A percentile compares a stretch with the other conserved stretches of the same genome.
Conservation (phyloP, 2,329 filamentous ascomycete species). For the Phyllosticta citriasiana region DNA sequence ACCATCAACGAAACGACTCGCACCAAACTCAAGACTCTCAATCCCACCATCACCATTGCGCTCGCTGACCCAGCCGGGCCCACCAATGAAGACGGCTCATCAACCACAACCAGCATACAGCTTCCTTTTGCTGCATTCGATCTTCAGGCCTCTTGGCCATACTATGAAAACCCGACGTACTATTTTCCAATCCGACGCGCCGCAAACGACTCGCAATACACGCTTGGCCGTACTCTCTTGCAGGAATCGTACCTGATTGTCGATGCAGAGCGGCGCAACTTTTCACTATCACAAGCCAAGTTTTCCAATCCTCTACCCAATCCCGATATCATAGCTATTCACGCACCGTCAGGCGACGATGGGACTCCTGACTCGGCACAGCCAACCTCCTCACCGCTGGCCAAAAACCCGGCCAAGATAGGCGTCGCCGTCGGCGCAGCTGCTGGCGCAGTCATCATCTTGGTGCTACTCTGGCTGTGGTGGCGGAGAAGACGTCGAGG, state of each 20-base stretch:
- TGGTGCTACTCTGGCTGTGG: not conserved
- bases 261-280: slow-evolving; percentile 26
- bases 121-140: slow-evolving; percentile 6
- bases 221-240: slow-evolving; percentile 25
- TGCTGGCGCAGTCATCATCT: not conserved
- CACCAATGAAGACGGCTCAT: not conserved
- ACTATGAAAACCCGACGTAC: not conserved
- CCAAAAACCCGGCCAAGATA: not conserved
- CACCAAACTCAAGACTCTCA: slow-evolving; percentile 19
- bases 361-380: not conserved
- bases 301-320: slow-evolving; percentile 1
- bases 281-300: slow-evolving; percentile 15
- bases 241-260: slow-evolving; percentile 30
- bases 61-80: slow-evolving; percentile 19
- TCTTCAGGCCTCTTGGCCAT: not conserved
- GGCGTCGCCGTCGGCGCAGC: not conserved
- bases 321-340: not conserved
- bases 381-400: not conserved
- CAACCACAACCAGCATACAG: not conserved
- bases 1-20: slow-evolving; percentile 30
- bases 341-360: not conserved
- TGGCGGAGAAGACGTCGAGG: not conserved
- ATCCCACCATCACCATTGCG: slow-evolving; percentile 30
- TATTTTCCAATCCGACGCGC: slow-evolving; percentile 32
- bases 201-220: slow-evolving; percentile 20